Base-by-base conservation (phyloP, 1,284 basidiomycete species). In the Trichosporon ovoides region DNA sequence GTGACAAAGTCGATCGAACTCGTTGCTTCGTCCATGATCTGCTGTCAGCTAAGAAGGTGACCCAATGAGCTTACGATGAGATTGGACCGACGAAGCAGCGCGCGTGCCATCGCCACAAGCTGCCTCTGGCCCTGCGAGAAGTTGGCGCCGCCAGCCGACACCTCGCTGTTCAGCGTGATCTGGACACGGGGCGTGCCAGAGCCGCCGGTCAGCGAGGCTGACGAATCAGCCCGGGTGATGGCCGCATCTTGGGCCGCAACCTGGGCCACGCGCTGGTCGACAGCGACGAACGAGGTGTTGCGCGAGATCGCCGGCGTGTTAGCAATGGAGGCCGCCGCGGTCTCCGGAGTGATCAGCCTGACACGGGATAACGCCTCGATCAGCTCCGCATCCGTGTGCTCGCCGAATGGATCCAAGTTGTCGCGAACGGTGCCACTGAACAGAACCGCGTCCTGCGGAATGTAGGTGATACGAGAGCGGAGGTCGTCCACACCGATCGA, bases 391-490 rank as follows among this genome's bases (percentile, higher is more conserved):
- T 97, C 93, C 0, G 84, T 83, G 67, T 93, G 86, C 66, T 94
- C 89, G 51, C 81, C 77, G 79, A 92, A 93, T 0, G 90, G 92
- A 78, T 96, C 92, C 3, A 95, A 74, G 65, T 94, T 94, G 19
- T 91, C 87, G 18, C 89, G 81, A 22, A 95, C 78, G 0, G 88
- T 92, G 0, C 92, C 91, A 0, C 87, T 88, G 79, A 96, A 95
- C 3, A 95, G 79, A 0, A 91, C 85, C 2, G 89, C 87, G 62
- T 92, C 79, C 67, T 81, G 80, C 2, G 79, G 78, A 24, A 81
- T 79, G 53, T 79, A 78, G 2, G 78, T 78, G 50, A 80, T 73
- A 6, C 74, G 64, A 2, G 72, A 73, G 14, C 79, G 73, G 34
- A 96, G 73, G 73, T 94, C 91, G 69, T 90, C 83, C 20, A 95